These are phyloP conservation scores for Pythium diclinum DNA, from an alignment of 352 stramenopile genomes.

Conservation along the genomic window DNA sequence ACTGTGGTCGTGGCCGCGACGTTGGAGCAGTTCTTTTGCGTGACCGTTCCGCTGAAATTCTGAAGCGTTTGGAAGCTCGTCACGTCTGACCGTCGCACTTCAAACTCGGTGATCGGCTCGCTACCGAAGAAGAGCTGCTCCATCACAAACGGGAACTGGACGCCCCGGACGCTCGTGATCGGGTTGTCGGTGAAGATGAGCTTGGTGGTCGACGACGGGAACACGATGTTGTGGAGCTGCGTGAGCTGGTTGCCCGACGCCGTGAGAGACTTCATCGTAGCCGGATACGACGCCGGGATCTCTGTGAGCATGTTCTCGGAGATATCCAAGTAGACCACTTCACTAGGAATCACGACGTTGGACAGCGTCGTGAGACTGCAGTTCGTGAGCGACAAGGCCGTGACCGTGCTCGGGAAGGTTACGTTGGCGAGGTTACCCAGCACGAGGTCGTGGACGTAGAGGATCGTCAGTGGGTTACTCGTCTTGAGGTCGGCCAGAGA, in stretches of 20 bases:
- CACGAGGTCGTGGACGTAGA: slow-evolving; percentile 69
- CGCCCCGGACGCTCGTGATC: slow-evolving; percentile 52
- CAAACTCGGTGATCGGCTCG: slow-evolving; percentile 57
- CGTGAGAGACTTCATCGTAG: slow-evolving; percentile 13
- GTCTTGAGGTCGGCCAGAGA: slow-evolving; percentile 51
- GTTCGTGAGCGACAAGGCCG: slow-evolving; percentile 30
- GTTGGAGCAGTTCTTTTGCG: slow-evolving; percentile 42
- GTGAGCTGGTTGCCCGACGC: slow-evolving; percentile 43
- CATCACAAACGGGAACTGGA: slow-evolving; percentile 53
- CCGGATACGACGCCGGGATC: slow-evolving; percentile 17
- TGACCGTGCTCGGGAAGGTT: slow-evolving; percentile 42
- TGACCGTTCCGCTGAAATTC: slow-evolving; percentile 39
- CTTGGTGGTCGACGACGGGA: slow-evolving; percentile 43
- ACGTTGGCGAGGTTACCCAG: slow-evolving; percentile 42
- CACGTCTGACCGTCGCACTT: slow-evolving; percentile 65
- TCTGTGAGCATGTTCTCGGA: slow-evolving; percentile 24
- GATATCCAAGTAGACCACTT: slow-evolving; percentile 44
- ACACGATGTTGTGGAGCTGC: slow-evolving; percentile 46
- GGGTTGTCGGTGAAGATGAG: slow-evolving; percentile 61
- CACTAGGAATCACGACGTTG: slow-evolving; percentile 37
- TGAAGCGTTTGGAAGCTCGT: slow-evolving; percentile 46
- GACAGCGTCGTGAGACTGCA: slow-evolving; percentile 24
- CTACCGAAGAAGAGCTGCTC: slow-evolving; percentile 45
- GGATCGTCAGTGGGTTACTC: slow-evolving; percentile 44
- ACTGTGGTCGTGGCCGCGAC: slow-evolving; percentile 16